These are phyloP conservation scores for Onygena corvina DNA, from an alignment of 2,329 filamentous ascomycete species.

Conservation along the genomic window DNA sequence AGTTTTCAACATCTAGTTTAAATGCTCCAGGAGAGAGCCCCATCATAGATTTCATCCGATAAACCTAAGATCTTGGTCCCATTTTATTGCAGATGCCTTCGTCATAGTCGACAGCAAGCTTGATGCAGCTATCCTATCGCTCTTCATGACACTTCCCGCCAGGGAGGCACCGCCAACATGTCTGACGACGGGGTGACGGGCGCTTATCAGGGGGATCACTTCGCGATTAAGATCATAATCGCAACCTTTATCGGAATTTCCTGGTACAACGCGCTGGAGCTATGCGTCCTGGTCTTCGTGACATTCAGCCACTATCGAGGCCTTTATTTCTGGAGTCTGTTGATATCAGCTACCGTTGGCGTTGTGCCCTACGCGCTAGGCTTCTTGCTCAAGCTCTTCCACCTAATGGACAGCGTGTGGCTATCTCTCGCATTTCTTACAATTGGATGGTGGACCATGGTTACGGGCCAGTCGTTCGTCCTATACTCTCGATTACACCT, in stretches of 20 bases:
- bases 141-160: background rate
- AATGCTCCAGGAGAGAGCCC: background rate
- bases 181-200: constrained; percentile 29
- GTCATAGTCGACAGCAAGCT: background rate
- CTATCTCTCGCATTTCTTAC: constrained; percentile 24
- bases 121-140: background rate
- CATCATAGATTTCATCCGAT: too few species aligned
- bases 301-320: constrained; percentile 38
- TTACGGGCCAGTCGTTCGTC: constrained; percentile 30
- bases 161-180: constrained; percentile 2
- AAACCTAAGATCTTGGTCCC: background rate
- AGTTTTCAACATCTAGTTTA: background rate
- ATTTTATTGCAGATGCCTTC: too few species aligned
- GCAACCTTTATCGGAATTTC: constrained; percentile 37
- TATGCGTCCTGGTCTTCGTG: constrained; percentile 38
- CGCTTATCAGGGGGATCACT: constrained; percentile 24
- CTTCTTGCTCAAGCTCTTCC: constrained; percentile 39
- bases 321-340: constrained; percentile 41
- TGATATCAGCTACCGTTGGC: constrained; percentile 35
- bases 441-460: constrained; percentile 29
- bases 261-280: constrained; percentile 41
- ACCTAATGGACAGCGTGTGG: constrained; percentile 30
- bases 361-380: constrained; percentile 31
- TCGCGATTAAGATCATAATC: constrained; percentile 34
- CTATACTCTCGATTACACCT: constrained; percentile 33